phyloP scores from a whole-genome alignment of 106 monocot genomes.

The Amphibolis antarctica region DNA sequence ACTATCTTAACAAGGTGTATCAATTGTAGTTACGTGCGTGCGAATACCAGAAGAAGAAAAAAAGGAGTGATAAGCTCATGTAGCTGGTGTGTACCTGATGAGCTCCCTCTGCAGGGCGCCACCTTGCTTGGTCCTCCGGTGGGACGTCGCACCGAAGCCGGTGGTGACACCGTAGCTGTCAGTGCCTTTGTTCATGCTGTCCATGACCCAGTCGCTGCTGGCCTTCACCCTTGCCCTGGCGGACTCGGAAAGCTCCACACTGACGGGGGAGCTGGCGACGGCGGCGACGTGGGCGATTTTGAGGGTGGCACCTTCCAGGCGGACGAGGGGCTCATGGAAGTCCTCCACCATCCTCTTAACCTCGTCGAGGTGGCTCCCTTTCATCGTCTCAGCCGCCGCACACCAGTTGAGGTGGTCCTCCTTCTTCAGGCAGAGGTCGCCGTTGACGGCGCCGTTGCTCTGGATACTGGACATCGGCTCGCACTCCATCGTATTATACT shows the following conservation, averaged over 20 bases:
- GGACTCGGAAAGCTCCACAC: constrained; percentile 22
- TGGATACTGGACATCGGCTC: constrained; percentile 5
- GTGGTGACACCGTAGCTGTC: constrained; percentile 77
- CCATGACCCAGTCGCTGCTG: constrained; percentile 43
- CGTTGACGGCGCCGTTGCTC: not conserved
- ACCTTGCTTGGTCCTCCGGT: constrained; percentile 56
- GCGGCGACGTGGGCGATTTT: constrained; percentile 28
- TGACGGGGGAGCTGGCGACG: not conserved
- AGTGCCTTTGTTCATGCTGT: constrained; percentile 36
- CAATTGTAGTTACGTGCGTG: too few species aligned
- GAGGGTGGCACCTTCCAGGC: constrained; percentile 32
- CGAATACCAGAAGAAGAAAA: too few species aligned
- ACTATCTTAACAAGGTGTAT: too few species aligned
- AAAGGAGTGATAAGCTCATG: too few species aligned
- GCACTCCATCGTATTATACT: constrained; percentile 2
- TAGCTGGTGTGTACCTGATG: constrained; percentile 29
- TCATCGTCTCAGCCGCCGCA: constrained; percentile 19
- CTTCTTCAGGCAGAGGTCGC: not conserved
- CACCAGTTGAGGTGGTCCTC: constrained; percentile 30
- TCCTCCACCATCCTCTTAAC: constrained; percentile 31
- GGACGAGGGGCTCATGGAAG: constrained; percentile 11
- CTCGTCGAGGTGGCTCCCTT: constrained; percentile 30
- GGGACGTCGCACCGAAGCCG: constrained; percentile 64
- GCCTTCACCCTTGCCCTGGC: constrained; percentile 27
- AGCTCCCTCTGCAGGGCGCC: constrained; percentile 69